Evolutionary conservation across 805 yeast species (phyloP), one percentile per base, ranked within the genome.

Genomic region (Myxozyma sirexii): DNA sequence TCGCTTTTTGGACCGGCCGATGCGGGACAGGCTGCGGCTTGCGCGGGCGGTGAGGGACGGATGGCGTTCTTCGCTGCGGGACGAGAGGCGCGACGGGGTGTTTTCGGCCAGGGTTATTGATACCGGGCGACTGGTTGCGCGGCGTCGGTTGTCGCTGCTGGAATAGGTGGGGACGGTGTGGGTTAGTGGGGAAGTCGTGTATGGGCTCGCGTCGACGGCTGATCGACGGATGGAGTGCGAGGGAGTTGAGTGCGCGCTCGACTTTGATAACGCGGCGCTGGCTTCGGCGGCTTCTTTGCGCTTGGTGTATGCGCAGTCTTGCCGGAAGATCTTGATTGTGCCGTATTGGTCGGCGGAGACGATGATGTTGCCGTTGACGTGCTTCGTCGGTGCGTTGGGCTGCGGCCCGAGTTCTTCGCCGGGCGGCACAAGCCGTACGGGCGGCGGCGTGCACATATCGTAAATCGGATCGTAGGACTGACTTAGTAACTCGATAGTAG

Each of bases 331-430:
- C 46, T 94, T 74, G 31, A 91, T 87, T 1, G 79, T 66, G 0
- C 97, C 97, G 23, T 77, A 73, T 57, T 82, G 82, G 72, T 91
- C 97, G 0, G 93, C 84, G 0, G 94, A 85, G 1, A 91, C 85
- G 15, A 90, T 82, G 45, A 90, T 85, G 35, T 69, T 69, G 2
- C 76, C 76, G 31, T 70, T 62, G 10, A 55, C 54, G 38, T 71
- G 72, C 8, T 35, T 59, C 35, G 50, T 57, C 15, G 61, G 46
- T 6, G 58, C 54, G 26, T 44, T 47, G 15, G 37, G 43, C 8
- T 50, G 51, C 15, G 45, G 52, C 1, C 24, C 46, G 41, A 37
- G 5, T 13, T 38, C 46, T 4, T 43, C 51, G 12, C 39, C 58
- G 2, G 54, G 49, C 3, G 49, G 47, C 3, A 27, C 50, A 10